These are phyloP conservation scores for Dactylonectria macrodidyma DNA, from an alignment of 2,329 filamentous ascomycete genomes.

Conservation along the genomic window DNA sequence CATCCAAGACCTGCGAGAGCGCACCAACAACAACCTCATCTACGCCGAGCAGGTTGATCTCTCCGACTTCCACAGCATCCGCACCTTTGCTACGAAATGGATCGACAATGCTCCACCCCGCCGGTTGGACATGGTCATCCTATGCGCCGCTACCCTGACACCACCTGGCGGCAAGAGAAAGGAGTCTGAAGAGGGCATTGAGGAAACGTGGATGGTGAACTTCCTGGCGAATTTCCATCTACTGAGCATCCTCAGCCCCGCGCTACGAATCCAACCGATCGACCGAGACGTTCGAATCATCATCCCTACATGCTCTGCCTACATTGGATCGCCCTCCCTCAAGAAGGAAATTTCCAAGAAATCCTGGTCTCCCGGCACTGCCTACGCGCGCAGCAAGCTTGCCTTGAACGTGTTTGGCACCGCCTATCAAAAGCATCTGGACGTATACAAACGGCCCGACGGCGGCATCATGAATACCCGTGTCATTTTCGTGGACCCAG, in stretches of 20 bases:
- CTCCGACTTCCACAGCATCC: constrained; percentile 88
- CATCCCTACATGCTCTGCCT: constrained; percentile 88
- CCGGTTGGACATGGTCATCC: constrained; percentile 89
- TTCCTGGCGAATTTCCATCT: constrained; percentile 97
- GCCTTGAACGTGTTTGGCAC: constrained; percentile 91
- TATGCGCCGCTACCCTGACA: constrained; percentile 86
- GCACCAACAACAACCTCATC: constrained; percentile 87
- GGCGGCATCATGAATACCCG: constrained; percentile 85
- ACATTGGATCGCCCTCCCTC: constrained; percentile 82
- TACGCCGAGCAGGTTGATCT: constrained; percentile 97
- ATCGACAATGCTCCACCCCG: constrained; percentile 94
- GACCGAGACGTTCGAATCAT: constrained; percentile 94
- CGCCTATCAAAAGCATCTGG: constrained; percentile 93
- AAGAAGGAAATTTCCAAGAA: constrained; percentile 65
- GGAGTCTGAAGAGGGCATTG: constrained; percentile 83
- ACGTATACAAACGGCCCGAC: constrained; percentile 87
- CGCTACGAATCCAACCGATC: constrained; percentile 90
- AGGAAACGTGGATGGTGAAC: constrained; percentile 94
- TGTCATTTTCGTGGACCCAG: constrained; percentile 90
- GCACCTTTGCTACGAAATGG: constrained; percentile 96
- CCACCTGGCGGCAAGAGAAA: constrained; percentile 73
- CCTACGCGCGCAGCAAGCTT: constrained; percentile 79
- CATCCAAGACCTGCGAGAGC: constrained; percentile 86
- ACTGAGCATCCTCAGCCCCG: constrained; percentile 90
- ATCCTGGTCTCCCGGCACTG: constrained; percentile 68